Conservation (phyloP, 257 asterid genomes). For the Lithospermum erythrorhizon region DNA sequence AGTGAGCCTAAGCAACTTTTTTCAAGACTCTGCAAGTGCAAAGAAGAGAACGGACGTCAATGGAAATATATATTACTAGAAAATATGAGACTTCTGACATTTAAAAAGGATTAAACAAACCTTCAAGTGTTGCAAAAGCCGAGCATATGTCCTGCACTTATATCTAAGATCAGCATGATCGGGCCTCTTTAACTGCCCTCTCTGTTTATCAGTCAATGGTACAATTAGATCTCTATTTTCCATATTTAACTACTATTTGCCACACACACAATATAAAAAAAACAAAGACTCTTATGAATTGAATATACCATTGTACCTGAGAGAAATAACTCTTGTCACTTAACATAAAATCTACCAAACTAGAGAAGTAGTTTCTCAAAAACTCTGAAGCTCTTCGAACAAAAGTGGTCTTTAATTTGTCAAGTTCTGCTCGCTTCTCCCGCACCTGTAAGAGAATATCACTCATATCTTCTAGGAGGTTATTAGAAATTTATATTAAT, state of each 20-base stretch:
- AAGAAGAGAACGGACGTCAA: slow-evolving; percentile 7
- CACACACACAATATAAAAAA: neutral
- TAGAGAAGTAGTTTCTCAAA: slow-evolving; percentile 70
- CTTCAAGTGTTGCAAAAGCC: slow-evolving; percentile 93
- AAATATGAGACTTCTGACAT: slow-evolving; percentile 7
- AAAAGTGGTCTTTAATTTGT: slow-evolving; percentile 51
- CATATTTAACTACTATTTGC: neutral
- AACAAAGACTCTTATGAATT: neutral
- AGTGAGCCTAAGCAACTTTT: slow-evolving; percentile 67
- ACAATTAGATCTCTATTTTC: slow-evolving; percentile 6
- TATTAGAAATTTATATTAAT: slow-evolving; percentile 2
- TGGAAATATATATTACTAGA: slow-evolving; percentile 16
- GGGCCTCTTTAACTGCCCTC: slow-evolving; percentile 95
- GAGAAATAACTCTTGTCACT: slow-evolving; percentile 93
- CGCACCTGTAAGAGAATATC: slow-evolving; percentile 47
- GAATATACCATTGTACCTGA: slow-evolving; percentile 42
- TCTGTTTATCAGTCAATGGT: slow-evolving; percentile 36
- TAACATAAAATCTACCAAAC: slow-evolving; percentile 95
- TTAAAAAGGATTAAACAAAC: slow-evolving; percentile 28
- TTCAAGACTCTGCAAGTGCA: slow-evolving; percentile 69
- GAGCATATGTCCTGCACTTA: slow-evolving; percentile 96
- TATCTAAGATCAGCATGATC: slow-evolving; percentile 94
- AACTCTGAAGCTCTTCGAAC: slow-evolving; percentile 91
- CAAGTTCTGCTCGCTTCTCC: slow-evolving; percentile 90
- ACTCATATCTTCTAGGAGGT: slow-evolving; percentile 12